Evolutionary conservation across 768 basidiomycete genomes (phyloP).

Genomic region (Termitomyces sp.): DNA sequence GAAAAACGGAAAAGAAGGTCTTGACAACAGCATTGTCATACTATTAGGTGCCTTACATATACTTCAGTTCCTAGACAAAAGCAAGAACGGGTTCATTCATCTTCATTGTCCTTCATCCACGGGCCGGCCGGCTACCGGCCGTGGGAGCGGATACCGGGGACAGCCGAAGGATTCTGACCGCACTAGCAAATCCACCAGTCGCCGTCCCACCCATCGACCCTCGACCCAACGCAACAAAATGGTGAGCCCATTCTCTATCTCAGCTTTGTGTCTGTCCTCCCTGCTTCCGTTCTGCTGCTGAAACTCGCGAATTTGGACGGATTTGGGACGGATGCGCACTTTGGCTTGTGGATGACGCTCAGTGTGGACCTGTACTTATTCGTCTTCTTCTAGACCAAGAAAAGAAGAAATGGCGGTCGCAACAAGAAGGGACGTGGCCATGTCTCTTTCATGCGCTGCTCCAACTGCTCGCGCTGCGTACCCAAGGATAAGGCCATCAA

Average conservation of each 20-base stretch:
- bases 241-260: constrained; percentile 28
- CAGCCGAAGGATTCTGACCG: constrained; percentile 22
- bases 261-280: neutral
- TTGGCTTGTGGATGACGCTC: constrained; percentile 31
- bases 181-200: constrained; percentile 25
- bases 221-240: constrained; percentile 37
- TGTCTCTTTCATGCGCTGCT: constrained; percentile 92
- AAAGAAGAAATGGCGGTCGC: constrained; percentile 98
- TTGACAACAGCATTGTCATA: constrained; percentile 9
- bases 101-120: constrained; percentile 10
- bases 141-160: constrained; percentile 26
- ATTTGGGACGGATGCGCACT: constrained; percentile 34
- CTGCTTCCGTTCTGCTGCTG: constrained; percentile 3
- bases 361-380: constrained; percentile 9
- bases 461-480: constrained; percentile 98
- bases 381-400: constrained; percentile 72
- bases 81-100: neutral
- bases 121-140: constrained; percentile 5
- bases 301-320: constrained; percentile 16
- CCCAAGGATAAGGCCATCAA: constrained; percentile 99
- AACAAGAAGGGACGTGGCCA: constrained; percentile 99
- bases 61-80: constrained; percentile 3
- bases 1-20: neutral
- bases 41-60: neutral
- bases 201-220: constrained; percentile 33